Conservation (phyloP, 2,329 filamentous ascomycete species). For the Aspergillus sp. region DNA sequence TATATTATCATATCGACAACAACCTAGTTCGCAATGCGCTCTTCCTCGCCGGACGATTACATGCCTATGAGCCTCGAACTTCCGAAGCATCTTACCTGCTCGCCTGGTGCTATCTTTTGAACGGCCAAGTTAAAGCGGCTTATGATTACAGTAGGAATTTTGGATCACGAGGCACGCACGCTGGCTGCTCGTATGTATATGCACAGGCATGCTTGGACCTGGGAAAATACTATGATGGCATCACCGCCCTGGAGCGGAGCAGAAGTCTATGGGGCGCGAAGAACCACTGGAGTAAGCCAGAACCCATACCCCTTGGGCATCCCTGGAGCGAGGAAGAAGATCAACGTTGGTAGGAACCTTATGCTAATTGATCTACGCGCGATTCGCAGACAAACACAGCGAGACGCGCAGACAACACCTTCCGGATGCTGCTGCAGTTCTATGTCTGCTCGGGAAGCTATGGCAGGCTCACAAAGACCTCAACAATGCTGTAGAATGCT, state of each 20-base stretch:
- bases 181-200: constrained; percentile 88
- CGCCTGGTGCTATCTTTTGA: constrained; percentile 77
- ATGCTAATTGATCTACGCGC: constrained; percentile 4
- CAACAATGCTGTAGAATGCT: constrained; percentile 79
- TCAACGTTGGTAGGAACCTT: neutral
- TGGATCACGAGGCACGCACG: constrained; percentile 68
- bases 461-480: constrained; percentile 77
- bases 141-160: constrained; percentile 75
- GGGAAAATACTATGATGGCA: constrained; percentile 76
- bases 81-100: constrained; percentile 80
- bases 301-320: neutral
- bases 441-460: constrained; percentile 81
- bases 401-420: constrained; percentile 69
- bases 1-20: constrained; percentile 81
- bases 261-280: constrained; percentile 71
- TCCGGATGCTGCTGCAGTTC: constrained; percentile 81
- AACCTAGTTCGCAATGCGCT: constrained; percentile 84
- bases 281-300: constrained; percentile 69
- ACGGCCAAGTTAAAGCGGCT: constrained; percentile 79
- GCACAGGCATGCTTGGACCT: constrained; percentile 82
- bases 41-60: constrained; percentile 85
- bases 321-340: neutral
- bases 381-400: constrained; percentile 63
- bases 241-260: constrained; percentile 78
- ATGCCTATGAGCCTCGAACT: constrained; percentile 77